Evolutionary conservation across 2,329 filamentous ascomycete genomes (phyloP), one percentile per base, ranked within the genome.

Genomic region (Leptographium procerum): DNA sequence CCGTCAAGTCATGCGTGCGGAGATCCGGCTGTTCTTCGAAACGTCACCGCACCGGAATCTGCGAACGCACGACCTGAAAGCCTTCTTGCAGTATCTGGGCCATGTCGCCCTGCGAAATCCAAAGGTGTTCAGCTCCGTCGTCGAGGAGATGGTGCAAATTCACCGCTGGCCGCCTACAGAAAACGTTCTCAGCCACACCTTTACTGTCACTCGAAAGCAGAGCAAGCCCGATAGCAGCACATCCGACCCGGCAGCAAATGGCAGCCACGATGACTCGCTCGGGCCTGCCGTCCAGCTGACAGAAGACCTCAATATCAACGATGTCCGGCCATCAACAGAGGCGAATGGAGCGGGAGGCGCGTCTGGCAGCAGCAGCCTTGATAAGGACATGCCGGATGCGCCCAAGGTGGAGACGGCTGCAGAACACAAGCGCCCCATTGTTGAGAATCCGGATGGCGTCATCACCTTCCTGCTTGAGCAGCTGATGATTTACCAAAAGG

Each of bases 381-480:
- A 85, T 63, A 82, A 82, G 64, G 79, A 83, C 29, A 81, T 84
- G 75, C 70, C 76, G 2, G 87, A 89, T 65, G 79, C 76, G 24
- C 76, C 81, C 3, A 71, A 71, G 34, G 95, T 92, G 70, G 70
- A 70, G 28, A 63, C 77, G 4, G 65, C 73, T 0, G 69, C 73
- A 40, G 91, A 96, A 61, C 72, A 83, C 47, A 96, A 95, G 72
- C 78, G 88, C 10, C 92, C 94, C 1, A 79, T 91, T 14, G 85
- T 96, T 7, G 91, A 96, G 70, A 91, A 94, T 62, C 90, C 92
- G 0, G 94, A 97, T 70, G 94, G 94, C 4, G 90, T 99, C 4
- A 86, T 99, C 59, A 90, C 97, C 67, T 99, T 96, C 71, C 78
- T 99, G 26, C 83, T 99, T 5, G 95, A 89, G 60, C 94, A 99